Base-by-base conservation (phyloP, 345 rosid genomes). In the Bruguiera gymnorhiza region DNA sequence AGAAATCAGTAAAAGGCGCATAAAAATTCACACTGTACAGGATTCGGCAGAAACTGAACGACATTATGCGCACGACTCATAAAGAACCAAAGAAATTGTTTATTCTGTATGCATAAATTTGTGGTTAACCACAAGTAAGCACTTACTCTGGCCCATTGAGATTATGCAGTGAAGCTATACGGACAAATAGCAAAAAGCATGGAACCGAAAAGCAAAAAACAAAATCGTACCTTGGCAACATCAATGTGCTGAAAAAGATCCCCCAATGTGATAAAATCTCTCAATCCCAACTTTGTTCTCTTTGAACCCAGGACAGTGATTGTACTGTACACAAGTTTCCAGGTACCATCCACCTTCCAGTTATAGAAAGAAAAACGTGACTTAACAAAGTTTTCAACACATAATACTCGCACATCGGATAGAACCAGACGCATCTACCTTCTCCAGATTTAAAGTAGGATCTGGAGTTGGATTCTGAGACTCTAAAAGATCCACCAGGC, bases 271-370 rank as follows among this genome's bases (percentile, higher is more conserved):
- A 94, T 88, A 75, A 94, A 89, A 79, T 84, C 89, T 69, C 98
- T 85, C 78, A 94, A 80, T 60, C 97, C 97, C 34, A 91, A 81
- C 78, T 91, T 91, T 30, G 97, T 94, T 79, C 97, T 73, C 66
- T 88, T 91, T 2, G 92, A 77, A 4, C 98, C 97, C 74, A 91
- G 65, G 2, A 94, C 86, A 24, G 93, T 87, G 51, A 94, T 87
- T 29, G 96, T 91, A 31, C 91, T 89, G 74, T 87, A 89, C 51
- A 91, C 73, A 6, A 94, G 89, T 61, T 81, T 89, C 98, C 98
- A 91, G 63, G 88, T 78, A 46, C 98, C 98, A 69, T 66, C 79
- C 52, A 87, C 90, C 91, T 89, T 71, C 74, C 75, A 69, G 62
- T 72, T 58, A 66, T 48, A 70, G 39, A 66, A 60, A 72, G 29